These are phyloP conservation scores for Monosporascus cannonballus DNA, from an alignment of 2,329 filamentous ascomycete genomes.

Conservation along the genomic window DNA sequence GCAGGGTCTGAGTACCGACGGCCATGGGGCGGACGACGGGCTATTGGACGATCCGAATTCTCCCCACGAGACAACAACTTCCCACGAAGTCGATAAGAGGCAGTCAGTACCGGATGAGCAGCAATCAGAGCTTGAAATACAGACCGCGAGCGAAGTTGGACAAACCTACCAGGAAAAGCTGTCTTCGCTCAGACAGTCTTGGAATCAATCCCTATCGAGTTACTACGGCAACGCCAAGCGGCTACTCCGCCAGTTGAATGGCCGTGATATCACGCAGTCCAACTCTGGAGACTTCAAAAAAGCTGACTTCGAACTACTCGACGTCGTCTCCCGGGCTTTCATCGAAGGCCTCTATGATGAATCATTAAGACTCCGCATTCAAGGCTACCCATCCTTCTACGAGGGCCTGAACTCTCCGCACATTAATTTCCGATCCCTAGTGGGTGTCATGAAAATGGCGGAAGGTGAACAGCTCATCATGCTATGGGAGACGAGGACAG, in stretches of 20 bases:
- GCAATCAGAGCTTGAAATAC: conserved; percentile 5
- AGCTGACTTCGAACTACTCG: conserved; percentile 42
- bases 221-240: conserved; percentile 46
- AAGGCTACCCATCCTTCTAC: conserved; percentile 40
- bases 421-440: conserved; percentile 40
- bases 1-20: conserved; percentile 38
- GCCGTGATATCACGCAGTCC: conserved; percentile 43
- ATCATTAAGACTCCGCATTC: conserved; percentile 38
- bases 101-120: conserved; percentile 1
- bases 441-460: conserved; percentile 46
- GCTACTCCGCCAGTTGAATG: conserved; percentile 41
- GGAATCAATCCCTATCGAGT: conserved; percentile 33
- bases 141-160: neutral
- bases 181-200: conserved; percentile 33
- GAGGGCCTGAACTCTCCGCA: conserved; percentile 22
- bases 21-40: conserved; percentile 32
- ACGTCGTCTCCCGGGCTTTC: conserved; percentile 47
- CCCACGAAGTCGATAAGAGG: conserved; percentile 1
- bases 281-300: conserved; percentile 36
- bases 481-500: conserved; percentile 33
- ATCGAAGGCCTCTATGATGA: conserved; percentile 46
- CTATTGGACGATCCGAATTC: conserved; percentile 18
- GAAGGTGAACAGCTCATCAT: conserved; percentile 51
- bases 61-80: neutral
- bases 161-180: conserved; percentile 13